Conservation (phyloP, 345 rosid genomes). For the Arabidopsis thaliana region DNA sequence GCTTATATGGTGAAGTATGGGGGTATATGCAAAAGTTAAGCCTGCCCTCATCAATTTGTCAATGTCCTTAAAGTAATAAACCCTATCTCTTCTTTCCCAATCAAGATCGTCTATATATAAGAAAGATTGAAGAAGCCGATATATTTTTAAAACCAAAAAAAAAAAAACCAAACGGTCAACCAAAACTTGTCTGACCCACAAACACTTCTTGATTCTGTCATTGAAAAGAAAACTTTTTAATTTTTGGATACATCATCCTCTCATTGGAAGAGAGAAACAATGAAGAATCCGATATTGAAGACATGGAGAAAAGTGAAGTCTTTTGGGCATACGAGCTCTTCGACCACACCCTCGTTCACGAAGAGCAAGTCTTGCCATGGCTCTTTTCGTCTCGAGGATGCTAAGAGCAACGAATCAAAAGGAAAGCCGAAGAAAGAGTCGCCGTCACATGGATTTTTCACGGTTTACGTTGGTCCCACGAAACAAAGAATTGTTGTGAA, state of each 20-base stretch:
- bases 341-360: slow-evolving; percentile 13
- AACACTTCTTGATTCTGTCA: slow-evolving; percentile 12
- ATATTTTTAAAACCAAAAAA: neutral
- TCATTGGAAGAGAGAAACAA: slow-evolving; percentile 38
- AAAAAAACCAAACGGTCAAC: slow-evolving; percentile 10
- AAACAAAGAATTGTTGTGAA: slow-evolving; percentile 59
- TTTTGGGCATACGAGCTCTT: slow-evolving; percentile 37
- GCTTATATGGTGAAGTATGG: slow-evolving; percentile 37
- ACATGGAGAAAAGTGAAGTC: slow-evolving; percentile 72
- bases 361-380: slow-evolving; percentile 66
- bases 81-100: slow-evolving; percentile 11
- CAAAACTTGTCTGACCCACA: slow-evolving; percentile 20
- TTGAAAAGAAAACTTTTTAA: neutral
- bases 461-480: slow-evolving; percentile 75
- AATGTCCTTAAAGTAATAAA: slow-evolving; percentile 35
- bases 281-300: slow-evolving; percentile 53
- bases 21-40: slow-evolving; percentile 29
- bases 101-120: slow-evolving; percentile 32
- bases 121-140: slow-evolving; percentile 5
- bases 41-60: slow-evolving; percentile 30
- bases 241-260: neutral
- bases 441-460: slow-evolving; percentile 63
- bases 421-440: slow-evolving; percentile 34
- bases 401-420: neutral
- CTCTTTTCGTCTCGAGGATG: slow-evolving; percentile 4